Base-by-base conservation (phyloP, 2,329 filamentous ascomycete species). In the Helotiales sp. region DNA sequence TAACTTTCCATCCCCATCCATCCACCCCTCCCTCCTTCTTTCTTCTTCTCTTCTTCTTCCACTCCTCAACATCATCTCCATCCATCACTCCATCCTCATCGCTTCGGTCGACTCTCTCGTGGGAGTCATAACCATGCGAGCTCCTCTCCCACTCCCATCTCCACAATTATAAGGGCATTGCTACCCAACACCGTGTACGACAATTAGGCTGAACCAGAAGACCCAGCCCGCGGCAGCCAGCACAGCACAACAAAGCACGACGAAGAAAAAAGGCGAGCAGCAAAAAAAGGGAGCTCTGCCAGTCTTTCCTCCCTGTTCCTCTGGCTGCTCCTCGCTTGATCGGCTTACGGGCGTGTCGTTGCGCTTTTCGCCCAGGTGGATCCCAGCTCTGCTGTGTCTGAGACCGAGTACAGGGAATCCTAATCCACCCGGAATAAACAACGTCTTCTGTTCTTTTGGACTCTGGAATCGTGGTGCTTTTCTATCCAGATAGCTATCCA, bases 151-250 rank as follows among this genome's bases (percentile, higher is more conserved):
- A 28, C 64, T 58, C 52, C 61, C 45, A 60, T 69, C 68, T 52
- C 70, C 71, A 70, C 71, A 72, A 57, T 63, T 65, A 65, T 67
- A 71, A 70, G 71, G 68, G 69, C 71, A 70, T 74, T 74, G 71
- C 67, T 75, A 73, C 73, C 73, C 73, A 75, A 75, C 64, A 63
- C 34, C 45, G 61, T 62, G 66, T 68, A 62, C 70, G 69, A 71
- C 70, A 68, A 71, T 74, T 70, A 74, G 73, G 73, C 73, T 73
- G 70, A 72, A 74, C 28, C 52, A 55, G 30, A n/a, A n/a, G n/a
- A n/a, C n/a, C n/a, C n/a, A n/a, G n/a, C n/a, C 28, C 52, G 52
- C 52, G 7, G 70, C 40, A 6, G 69, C 72, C 70, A 71, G 68
- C 70, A 70, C 69, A 68, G 69, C 66, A 71, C 61, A 61, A 60